phyloP scores from a whole-genome alignment of 176 grass and related monocot species.

The Alopecurus myosuroides region DNA sequence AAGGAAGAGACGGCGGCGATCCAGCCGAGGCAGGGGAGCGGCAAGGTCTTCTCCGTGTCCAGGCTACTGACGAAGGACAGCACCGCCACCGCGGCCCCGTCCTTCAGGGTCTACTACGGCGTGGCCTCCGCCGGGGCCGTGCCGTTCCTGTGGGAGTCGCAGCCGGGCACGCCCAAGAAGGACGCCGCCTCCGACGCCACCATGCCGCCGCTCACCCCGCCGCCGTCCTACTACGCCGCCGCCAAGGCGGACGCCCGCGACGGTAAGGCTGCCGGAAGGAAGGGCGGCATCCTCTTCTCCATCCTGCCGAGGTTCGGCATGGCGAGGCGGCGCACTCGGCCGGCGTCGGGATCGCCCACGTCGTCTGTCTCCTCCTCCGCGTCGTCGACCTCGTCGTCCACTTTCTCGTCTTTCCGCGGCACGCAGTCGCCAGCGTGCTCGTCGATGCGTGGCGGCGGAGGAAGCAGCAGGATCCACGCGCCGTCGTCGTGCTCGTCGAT shows the following conservation, averaged over 20 bases:
- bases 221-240: constrained; percentile 57
- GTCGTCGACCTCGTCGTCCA: background rate
- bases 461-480: background rate
- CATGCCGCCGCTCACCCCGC: constrained; percentile 58
- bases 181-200: constrained; percentile 8
- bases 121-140: constrained; percentile 60
- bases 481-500: constrained; percentile 22
- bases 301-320: constrained; percentile 51
- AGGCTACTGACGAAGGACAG: constrained; percentile 57
- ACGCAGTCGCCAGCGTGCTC: constrained; percentile 32
- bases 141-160: constrained; percentile 84
- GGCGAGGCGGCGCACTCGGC: background rate
- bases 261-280: background rate
- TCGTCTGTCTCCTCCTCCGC: constrained; percentile 24
- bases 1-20: constrained; percentile 31
- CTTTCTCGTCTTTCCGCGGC: constrained; percentile 24
- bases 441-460: constrained; percentile 16
- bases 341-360: constrained; percentile 19
- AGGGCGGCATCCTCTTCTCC: constrained; percentile 34
- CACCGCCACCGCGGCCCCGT: constrained; percentile 41
- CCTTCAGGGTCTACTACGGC: constrained; percentile 81
- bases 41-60: constrained; percentile 53
- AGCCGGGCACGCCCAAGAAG: constrained; percentile 83
- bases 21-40: constrained; percentile 35
- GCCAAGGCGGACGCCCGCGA: background rate